A percentile compares a stretch with the other conserved stretches of the same genome.
phyloP scores from a whole-genome alignment of 768 basidiomycete species.

The Paxillus rubicundulus region DNA sequence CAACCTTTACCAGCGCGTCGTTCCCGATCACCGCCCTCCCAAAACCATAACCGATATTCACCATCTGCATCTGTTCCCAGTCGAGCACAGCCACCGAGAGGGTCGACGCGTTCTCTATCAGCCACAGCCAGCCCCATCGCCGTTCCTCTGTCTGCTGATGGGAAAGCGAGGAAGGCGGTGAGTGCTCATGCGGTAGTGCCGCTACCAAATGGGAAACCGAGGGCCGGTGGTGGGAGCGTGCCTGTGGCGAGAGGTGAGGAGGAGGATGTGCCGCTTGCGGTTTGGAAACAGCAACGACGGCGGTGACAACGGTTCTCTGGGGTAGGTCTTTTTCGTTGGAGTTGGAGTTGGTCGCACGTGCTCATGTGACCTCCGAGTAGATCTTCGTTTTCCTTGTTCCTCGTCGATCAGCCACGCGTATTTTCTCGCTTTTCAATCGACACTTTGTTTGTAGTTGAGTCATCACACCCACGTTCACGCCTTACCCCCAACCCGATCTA shows the following conservation, averaged over 20 bases:
- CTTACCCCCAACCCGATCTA: slow-evolving; percentile 22
- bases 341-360: neutral
- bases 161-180: slow-evolving; percentile 58
- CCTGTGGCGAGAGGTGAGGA: slow-evolving; percentile 47
- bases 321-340: slow-evolving; percentile 11
- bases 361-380: slow-evolving; percentile 11
- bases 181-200: slow-evolving; percentile 60
- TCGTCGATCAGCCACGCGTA: neutral
- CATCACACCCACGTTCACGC: neutral
- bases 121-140: slow-evolving; percentile 51
- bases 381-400: neutral
- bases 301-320: slow-evolving; percentile 28
- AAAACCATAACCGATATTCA: slow-evolving; percentile 37
- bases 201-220: slow-evolving; percentile 37
- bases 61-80: slow-evolving; percentile 26
- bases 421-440: neutral
- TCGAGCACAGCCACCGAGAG: slow-evolving; percentile 31
- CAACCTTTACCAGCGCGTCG: slow-evolving; percentile 37
- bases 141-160: slow-evolving; percentile 39
- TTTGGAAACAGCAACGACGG: slow-evolving; percentile 75
- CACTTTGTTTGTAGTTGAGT: slow-evolving; percentile 1
- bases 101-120: slow-evolving; percentile 67
- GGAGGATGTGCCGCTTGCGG: slow-evolving; percentile 76
- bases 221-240: slow-evolving; percentile 38
- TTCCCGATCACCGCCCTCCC: slow-evolving; percentile 55